These are phyloP conservation scores for Wickerhamomyces sp. DNA, from an alignment of 1,139 yeast species.

Conservation along the genomic window DNA sequence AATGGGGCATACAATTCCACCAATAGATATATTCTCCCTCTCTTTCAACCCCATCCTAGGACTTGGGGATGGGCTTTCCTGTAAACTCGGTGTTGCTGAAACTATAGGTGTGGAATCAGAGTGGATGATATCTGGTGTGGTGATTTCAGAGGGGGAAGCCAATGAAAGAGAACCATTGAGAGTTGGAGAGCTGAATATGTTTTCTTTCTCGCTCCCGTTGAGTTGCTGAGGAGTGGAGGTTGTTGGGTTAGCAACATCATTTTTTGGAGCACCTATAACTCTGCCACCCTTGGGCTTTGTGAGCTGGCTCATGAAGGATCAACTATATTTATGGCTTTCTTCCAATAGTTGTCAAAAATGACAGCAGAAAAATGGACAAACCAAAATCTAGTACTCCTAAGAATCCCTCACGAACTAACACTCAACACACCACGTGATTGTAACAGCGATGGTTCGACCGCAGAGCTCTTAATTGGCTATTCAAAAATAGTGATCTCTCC, in stretches of 20 bases:
- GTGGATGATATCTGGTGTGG: slow-evolving; percentile 10
- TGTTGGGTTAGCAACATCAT: slow-evolving; percentile 6
- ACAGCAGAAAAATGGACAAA: not conserved
- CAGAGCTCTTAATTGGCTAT: no score
- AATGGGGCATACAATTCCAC: slow-evolving; percentile 53
- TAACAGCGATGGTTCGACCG: no score
- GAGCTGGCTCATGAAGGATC: not conserved
- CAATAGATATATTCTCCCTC: not conserved
- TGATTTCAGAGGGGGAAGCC: not conserved
- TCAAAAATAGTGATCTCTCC: no score
- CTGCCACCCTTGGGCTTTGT: not conserved
- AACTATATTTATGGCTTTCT: no score
- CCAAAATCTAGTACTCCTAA: not conserved
- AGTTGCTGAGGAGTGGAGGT: not conserved
- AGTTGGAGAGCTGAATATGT: not conserved
- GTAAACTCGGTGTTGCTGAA: slow-evolving; percentile 5
- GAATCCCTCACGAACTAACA: no score
- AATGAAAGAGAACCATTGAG: not conserved
- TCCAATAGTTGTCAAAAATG: not conserved
- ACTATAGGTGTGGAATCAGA: slow-evolving; percentile 17
- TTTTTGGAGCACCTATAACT: slow-evolving; percentile 9
- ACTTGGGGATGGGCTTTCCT: not conserved
- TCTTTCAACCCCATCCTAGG: not conserved
- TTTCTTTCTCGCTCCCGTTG: no score
- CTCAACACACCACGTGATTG: no score